Evolutionary conservation across 2,329 filamentous ascomycete species (phyloP), one percentile per base, ranked within the genome.

Genomic region (Tolypocladium pustulatum): DNA sequence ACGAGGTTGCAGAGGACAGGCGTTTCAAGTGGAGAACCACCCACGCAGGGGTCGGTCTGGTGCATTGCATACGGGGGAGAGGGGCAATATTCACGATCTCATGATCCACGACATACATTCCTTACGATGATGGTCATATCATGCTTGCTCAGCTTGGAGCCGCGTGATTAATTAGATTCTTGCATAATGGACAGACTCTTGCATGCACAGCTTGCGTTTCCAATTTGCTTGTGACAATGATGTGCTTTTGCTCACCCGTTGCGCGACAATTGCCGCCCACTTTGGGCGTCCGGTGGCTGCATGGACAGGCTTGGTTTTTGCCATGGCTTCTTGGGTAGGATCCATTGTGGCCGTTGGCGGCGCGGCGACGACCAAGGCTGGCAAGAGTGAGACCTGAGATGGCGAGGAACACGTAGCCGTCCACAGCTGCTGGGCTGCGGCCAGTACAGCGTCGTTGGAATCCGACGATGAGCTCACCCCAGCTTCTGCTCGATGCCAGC

Each of bases 31-130:
- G 36, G 3, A 37, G 36, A 34, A 34, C 32, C 32, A 38, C 36
- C 43, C 25, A 17, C 6, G 22, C n/a, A n/a, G n/a, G n/a, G n/a
- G n/a, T n/a, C n/a, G n/a, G n/a, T n/a, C n/a, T n/a, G 32, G 32
- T 9, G 32, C 32, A 34, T 34, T n/a, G 46, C 46, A n/a, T n/a
- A 30, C 32, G 17, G 30, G 46, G 49, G 27, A n/a, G 49, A 17
- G 49, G 6, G 30, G 49, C 49, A 22, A 13, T n/a, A 41, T 41
- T 41, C 17, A 41, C 38, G 38, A 34, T 52, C 30, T 52, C 49
- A 56, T 49, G 53, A 59, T 56, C 41, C 55, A 61, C 41, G 58
- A 62, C 60, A 27, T 53, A 62, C 60, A 27, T 53, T 62, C 60
- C 56, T 64, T 63, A 61, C 55, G 59, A 61, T 54, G 51, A 60